A percentile compares a stretch with the other conserved stretches of the same genome.
Evolutionary conservation across 1,284 basidiomycete genomes (phyloP).

Genomic region (Irpex lacteus): DNA sequence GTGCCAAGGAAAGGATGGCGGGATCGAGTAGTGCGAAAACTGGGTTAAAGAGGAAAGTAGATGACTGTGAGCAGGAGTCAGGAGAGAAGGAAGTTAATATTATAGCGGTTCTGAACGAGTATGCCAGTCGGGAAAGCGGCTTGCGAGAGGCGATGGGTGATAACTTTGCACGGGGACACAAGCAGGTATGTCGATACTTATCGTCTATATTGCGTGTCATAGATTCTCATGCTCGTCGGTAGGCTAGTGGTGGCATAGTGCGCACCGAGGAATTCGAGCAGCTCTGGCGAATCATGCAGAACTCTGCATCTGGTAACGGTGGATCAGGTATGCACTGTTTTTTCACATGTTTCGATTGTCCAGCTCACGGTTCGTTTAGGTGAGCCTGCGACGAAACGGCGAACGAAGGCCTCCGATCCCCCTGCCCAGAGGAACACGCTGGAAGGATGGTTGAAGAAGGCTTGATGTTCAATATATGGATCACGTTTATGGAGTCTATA

Average conservation of each 20-base stretch:
- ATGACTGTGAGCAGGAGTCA: background rate
- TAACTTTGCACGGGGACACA: constrained; percentile 33
- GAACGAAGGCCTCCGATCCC: background rate
- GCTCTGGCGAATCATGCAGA: constrained; percentile 26
- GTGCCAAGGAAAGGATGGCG: constrained; percentile 4
- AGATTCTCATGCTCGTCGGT: background rate
- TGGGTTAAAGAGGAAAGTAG: background rate
- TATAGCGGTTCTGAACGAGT: constrained; percentile 27
- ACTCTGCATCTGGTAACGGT: constrained; percentile 4
- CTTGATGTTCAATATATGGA: background rate
- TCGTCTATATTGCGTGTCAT: background rate
- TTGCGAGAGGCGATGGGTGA: constrained; percentile 27
- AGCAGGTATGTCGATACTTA: constrained; percentile 14
- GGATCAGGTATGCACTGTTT: constrained; percentile 1
- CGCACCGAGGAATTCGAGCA: constrained; percentile 24
- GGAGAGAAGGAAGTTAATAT: constrained; percentile 22
- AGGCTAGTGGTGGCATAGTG: constrained; percentile 33
- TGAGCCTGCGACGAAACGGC: constrained; percentile 10
- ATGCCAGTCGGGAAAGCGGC: constrained; percentile 25
- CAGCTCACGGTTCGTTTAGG: background rate
- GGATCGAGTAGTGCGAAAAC: background rate
- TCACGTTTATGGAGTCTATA: no score
- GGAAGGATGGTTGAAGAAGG: constrained; percentile 22
- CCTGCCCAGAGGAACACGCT: constrained; percentile 23
- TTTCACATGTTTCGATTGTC: background rate